These are phyloP conservation scores for Colletotrichum coccodes DNA, from an alignment of 2,329 filamentous ascomycete species.

Conservation along the genomic window DNA sequence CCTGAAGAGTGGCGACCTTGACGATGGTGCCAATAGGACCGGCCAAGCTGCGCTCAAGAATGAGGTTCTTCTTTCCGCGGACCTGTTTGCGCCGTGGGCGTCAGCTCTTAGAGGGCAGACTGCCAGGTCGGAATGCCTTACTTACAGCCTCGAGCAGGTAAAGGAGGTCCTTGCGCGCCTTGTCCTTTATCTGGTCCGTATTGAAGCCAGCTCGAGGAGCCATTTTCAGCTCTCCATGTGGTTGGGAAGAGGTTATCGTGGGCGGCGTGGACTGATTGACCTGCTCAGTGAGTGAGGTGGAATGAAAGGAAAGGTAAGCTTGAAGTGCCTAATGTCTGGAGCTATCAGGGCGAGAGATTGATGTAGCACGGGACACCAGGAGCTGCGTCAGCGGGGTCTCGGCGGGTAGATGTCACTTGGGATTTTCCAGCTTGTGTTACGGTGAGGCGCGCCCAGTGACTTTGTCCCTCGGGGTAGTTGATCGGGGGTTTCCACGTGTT, in stretches of 20 bases:
- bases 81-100: slow-evolving; percentile 66
- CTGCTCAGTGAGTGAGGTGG: slow-evolving; percentile 12
- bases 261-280: slow-evolving; percentile 15
- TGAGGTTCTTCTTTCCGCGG: slow-evolving; percentile 97
- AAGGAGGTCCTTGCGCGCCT: slow-evolving; percentile 88
- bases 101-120: slow-evolving; percentile 18
- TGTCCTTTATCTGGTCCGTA: slow-evolving; percentile 80
- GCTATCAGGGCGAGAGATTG: slow-evolving; percentile 13
- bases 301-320: neutral
- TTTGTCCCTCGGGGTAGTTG: neutral
- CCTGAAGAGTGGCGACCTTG: slow-evolving; percentile 94
- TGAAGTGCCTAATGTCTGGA: slow-evolving; percentile 5
- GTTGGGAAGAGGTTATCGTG: neutral
- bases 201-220: slow-evolving; percentile 78
- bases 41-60: slow-evolving; percentile 90
- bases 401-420: neutral
- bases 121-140: slow-evolving; percentile 42
- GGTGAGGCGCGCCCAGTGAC: neutral
- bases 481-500: neutral
- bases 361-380: slow-evolving; percentile 12
- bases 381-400: slow-evolving; percentile 30
- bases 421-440: neutral
- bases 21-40: slow-evolving; percentile 91
- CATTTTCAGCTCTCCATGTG: slow-evolving; percentile 69
- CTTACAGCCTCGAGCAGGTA: slow-evolving; percentile 94